These are phyloP conservation scores for Penicillium cinerascens DNA, from an alignment of 495 filamentous ascomycete species.

Conservation along the genomic window DNA sequence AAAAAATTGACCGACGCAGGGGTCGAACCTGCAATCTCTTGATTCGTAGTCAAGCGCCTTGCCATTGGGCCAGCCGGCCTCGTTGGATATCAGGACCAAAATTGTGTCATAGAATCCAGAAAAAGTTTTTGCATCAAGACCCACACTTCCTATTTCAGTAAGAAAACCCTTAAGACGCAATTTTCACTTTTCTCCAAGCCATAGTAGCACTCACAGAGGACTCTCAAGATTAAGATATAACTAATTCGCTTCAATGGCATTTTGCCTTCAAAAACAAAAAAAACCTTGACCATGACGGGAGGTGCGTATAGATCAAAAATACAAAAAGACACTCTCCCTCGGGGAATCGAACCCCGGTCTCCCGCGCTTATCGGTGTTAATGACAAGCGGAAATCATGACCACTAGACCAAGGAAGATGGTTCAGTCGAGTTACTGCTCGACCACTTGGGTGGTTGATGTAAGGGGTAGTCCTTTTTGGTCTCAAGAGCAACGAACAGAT, in stretches of 20 bases:
- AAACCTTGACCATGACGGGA: no score
- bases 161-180: not conserved
- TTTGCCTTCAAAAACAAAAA: no score
- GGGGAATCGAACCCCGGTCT: slow-evolving; percentile 56
- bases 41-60: slow-evolving; percentile 73
- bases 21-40: slow-evolving; percentile 55
- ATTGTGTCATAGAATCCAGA: not conserved
- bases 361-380: slow-evolving; percentile 39
- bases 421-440: slow-evolving; percentile 11
- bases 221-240: no score
- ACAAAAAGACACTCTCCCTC: slow-evolving; percentile 38
- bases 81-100: not conserved
- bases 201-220: no score
- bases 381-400: slow-evolving; percentile 55
- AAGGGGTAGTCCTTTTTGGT: not conserved
- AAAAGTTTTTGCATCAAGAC: not conserved
- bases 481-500: not conserved
- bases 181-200: not conserved
- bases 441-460: not conserved
- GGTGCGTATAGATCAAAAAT: not conserved
- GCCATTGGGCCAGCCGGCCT: slow-evolving; percentile 61
- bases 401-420: slow-evolving; percentile 41
- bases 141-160: not conserved
- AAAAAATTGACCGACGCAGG: slow-evolving; percentile 43
- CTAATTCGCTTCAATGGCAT: no score